Percentiles rank a stretch among this genome's conserved stretches.
Evolutionary conservation across 2,329 filamentous ascomycete genomes (phyloP).

Genomic region (Parasarocladium wereldwijsianum): DNA sequence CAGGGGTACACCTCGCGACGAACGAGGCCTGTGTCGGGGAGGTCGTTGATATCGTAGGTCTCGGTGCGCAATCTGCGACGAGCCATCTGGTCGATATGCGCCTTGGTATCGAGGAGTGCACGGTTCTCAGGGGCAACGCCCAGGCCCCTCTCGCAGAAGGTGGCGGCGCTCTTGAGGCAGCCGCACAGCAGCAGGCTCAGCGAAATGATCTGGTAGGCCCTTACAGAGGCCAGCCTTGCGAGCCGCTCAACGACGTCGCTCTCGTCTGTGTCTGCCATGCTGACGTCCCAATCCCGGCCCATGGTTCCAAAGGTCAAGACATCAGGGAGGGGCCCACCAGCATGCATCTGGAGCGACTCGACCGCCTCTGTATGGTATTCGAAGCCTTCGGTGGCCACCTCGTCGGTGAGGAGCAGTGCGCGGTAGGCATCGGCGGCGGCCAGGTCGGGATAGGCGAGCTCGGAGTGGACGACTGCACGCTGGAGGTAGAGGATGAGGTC

Average conservation of each 20-base stretch:
- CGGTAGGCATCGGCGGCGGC: constrained; percentile 83
- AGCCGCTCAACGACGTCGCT: constrained; percentile 22
- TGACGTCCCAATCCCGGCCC: constrained; percentile 17
- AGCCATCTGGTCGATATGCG: constrained; percentile 37
- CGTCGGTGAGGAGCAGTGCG: constrained; percentile 74
- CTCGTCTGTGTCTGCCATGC: constrained; percentile 17
- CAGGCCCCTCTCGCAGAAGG: constrained; percentile 50
- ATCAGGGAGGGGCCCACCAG: constrained; percentile 22
- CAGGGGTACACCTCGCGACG: constrained; percentile 58
- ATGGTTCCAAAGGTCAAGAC: constrained; percentile 31
- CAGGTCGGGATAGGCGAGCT: constrained; percentile 77
- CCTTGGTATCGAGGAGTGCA: constrained; percentile 38
- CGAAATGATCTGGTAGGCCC: constrained; percentile 44
- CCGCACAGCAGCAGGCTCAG: constrained; percentile 47
- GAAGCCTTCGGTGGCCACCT: constrained; percentile 61
- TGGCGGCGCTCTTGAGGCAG: constrained; percentile 52
- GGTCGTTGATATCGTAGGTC: constrained; percentile 33
- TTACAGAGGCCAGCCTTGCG: constrained; percentile 33
- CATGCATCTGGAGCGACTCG: constrained; percentile 28
- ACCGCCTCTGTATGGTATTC: constrained; percentile 64
- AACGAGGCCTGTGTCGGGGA: constrained; percentile 57
- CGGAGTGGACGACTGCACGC: constrained; percentile 55
- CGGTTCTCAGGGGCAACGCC: constrained; percentile 36
- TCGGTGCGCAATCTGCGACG: constrained; percentile 30
- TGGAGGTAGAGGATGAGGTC: constrained; percentile 51